Evolutionary conservation across 192 early-diverging fungal species (phyloP).

Genomic region (Phycomyces nitens): DNA sequence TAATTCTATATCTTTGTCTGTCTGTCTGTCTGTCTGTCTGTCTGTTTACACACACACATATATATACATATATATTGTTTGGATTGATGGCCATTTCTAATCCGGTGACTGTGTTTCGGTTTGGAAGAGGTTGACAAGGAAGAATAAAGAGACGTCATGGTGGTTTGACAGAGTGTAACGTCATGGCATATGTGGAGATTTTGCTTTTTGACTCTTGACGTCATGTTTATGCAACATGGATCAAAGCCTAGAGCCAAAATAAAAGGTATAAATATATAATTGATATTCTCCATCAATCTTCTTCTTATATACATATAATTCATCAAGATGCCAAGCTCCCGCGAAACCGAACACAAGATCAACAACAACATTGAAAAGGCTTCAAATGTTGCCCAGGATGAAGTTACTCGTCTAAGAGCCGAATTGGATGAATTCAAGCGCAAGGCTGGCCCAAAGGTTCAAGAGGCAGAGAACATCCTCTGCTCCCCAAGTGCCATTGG

Average conservation of each 20-base stretch:
- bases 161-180: neutral
- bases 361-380: constrained; percentile 19
- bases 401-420: constrained; percentile 17
- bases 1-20: no score
- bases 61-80: no score
- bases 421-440: constrained; percentile 15
- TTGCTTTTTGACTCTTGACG: neutral
- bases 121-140: no score
- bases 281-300: neutral
- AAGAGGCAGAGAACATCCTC: constrained; percentile 25
- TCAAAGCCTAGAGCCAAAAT: neutral
- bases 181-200: no score
- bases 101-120: no score
- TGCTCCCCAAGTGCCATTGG: constrained; percentile 24
- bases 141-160: neutral
- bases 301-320: constrained; percentile 4
- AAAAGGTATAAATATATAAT: neutral
- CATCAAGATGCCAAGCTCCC: constrained; percentile 14
- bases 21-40: no score
- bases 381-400: constrained; percentile 21
- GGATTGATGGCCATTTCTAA: no score
- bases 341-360: constrained; percentile 22
- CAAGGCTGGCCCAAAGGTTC: constrained; percentile 20
- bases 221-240: neutral
- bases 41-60: no score